Conservation (phyloP, 2,329 filamentous ascomycete species). For the Aspergillus aculeatinus region DNA sequence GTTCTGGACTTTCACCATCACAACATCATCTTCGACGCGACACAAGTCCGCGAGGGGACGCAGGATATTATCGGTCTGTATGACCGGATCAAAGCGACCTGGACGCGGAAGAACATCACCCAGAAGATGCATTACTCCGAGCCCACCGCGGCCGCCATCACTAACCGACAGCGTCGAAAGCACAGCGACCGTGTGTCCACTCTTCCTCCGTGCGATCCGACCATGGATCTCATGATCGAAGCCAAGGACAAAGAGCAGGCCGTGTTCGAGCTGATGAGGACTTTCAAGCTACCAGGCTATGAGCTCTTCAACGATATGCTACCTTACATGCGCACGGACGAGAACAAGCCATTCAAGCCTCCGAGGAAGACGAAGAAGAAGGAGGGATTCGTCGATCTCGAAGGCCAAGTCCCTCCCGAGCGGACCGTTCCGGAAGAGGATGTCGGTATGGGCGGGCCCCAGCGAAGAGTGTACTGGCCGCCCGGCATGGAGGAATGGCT, state of each 20-base stretch:
- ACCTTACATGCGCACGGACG: slow-evolving; percentile 73
- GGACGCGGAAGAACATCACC: slow-evolving; percentile 77
- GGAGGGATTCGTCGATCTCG: slow-evolving; percentile 37
- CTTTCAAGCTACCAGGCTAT: slow-evolving; percentile 78
- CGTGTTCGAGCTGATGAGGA: slow-evolving; percentile 90
- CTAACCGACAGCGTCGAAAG: slow-evolving; percentile 74
- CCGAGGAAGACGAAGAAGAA: slow-evolving; percentile 50
- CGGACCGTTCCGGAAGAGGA: slow-evolving; percentile 64
- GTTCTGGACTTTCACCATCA: slow-evolving; percentile 95
- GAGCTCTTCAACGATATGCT: slow-evolving; percentile 73
- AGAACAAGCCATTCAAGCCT: slow-evolving; percentile 61
- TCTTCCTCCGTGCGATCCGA: slow-evolving; percentile 75
- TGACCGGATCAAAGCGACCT: slow-evolving; percentile 76
- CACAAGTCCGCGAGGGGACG: slow-evolving; percentile 76
- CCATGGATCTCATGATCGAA: slow-evolving; percentile 98
- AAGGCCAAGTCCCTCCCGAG: slow-evolving; percentile 44
- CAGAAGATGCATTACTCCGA: slow-evolving; percentile 99
- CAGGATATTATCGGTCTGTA: slow-evolving; percentile 74
- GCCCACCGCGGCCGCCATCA: slow-evolving; percentile 71
- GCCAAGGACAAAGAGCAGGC: slow-evolving; percentile 98
- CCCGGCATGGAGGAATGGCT: slow-evolving; percentile 88
- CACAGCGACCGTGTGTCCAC: slow-evolving; percentile 77
- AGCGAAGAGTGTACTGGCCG: slow-evolving; percentile 86
- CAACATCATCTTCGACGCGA: slow-evolving; percentile 82
- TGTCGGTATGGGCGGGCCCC: slow-evolving; percentile 79